Percentiles rank a stretch among this genome's conserved stretches.
Conservation (phyloP, 495 filamentous ascomycete genomes). For the Chaetomidium leptoderma region DNA sequence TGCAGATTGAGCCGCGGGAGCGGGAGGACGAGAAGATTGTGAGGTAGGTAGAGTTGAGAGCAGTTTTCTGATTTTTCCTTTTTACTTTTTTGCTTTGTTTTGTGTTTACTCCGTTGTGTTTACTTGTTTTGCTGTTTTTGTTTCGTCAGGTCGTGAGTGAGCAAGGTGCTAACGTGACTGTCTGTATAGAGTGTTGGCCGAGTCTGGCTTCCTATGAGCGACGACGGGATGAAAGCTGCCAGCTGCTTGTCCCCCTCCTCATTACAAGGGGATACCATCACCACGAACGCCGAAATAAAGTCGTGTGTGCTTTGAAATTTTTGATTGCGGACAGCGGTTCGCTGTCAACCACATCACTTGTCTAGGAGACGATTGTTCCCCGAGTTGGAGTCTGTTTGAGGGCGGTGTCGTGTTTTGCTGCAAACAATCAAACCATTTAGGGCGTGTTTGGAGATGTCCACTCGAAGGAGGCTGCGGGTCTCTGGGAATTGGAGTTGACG, state of each 20-base stretch:
- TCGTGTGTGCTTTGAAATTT: neutral
- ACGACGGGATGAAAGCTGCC: neutral
- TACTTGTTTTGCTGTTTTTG: too few relatives aligned
- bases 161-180: conserved; percentile 1
- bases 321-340: neutral
- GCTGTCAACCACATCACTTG: neutral
- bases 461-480: too few relatives aligned
- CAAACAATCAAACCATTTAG: too few relatives aligned
- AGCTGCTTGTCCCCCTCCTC: neutral
- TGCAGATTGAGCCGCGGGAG: conserved; percentile 89
- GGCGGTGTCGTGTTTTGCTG: neutral
- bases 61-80: neutral
- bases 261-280: neutral
- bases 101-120: too few relatives aligned
- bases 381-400: neutral
- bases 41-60: conserved; percentile 44
- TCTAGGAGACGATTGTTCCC: neutral
- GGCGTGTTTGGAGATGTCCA: too few relatives aligned
- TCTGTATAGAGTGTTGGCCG: conserved; percentile 40
- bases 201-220: conserved; percentile 46
- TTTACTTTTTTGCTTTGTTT: neutral
- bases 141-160: neutral
- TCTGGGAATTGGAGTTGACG: too few relatives aligned
- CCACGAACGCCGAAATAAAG: neutral
- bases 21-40: conserved; percentile 83